These are phyloP conservation scores for Cryptococcus wingfieldii DNA, from an alignment of 1,284 basidiomycete genomes.

Conservation along the genomic window DNA sequence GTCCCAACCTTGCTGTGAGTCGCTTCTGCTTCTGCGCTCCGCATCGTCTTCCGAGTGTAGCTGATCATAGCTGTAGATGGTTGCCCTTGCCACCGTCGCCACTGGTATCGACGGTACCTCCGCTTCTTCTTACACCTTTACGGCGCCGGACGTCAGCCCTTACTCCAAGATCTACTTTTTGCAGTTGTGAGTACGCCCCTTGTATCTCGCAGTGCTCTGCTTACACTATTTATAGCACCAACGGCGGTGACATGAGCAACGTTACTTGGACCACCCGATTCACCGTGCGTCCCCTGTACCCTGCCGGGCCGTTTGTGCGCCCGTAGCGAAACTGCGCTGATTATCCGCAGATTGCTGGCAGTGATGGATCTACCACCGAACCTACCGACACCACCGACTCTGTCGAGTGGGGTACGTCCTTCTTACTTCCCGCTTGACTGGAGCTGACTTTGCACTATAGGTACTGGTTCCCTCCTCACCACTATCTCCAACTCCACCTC, in stretches of 20 bases:
- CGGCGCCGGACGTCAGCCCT: conserved; percentile 45
- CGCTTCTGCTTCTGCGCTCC: neutral
- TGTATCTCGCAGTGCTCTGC: neutral
- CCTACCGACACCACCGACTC: conserved; percentile 40
- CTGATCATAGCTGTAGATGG: conserved; percentile 7
- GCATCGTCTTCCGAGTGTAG: neutral
- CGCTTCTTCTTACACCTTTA: conserved; percentile 21
- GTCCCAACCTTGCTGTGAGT: conserved; percentile 35
- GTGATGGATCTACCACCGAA: conserved; percentile 35
- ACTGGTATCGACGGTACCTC: conserved; percentile 42
- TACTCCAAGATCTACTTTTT: conserved; percentile 50
- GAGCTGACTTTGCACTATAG: conserved; percentile 3
- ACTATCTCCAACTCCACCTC: conserved; percentile 10
- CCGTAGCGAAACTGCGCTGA: neutral
- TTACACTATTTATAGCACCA: conserved; percentile 18
- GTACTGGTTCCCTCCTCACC: conserved; percentile 25
- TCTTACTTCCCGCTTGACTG: neutral
- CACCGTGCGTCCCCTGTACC: conserved; percentile 29
- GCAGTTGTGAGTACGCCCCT: conserved; percentile 35
- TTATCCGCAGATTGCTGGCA: conserved; percentile 34
- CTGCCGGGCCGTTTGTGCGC: neutral
- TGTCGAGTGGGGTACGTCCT: conserved; percentile 39
- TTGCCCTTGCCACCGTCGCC: conserved; percentile 24
- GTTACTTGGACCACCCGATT: conserved; percentile 48
- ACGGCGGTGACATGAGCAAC: conserved; percentile 26